Evolutionary conservation across 2,329 filamentous ascomycete genomes (phyloP).

Genomic region (Kalaharituber pfeilii): DNA sequence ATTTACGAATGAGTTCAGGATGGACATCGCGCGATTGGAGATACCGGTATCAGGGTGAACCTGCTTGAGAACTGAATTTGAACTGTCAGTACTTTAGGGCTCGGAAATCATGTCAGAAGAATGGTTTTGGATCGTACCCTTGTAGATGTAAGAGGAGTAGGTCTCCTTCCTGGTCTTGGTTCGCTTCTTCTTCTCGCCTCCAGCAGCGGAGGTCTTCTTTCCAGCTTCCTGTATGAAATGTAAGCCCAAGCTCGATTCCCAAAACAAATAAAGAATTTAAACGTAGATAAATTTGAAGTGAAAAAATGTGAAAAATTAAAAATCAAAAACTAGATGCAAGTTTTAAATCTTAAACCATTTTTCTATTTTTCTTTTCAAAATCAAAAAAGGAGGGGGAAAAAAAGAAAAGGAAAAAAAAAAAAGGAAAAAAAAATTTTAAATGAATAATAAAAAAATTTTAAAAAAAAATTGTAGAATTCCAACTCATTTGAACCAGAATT

Average conservation of each 20-base stretch:
- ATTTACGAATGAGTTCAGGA: conserved; percentile 99
- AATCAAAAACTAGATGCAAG: not conserved
- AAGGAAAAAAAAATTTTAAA: too few relatives aligned
- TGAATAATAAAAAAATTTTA: too few relatives aligned
- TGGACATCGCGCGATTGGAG: conserved; percentile 99
- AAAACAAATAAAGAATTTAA: conserved; percentile 7
- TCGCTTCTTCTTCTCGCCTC: conserved; percentile 99
- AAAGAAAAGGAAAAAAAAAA: conserved; percentile 4
- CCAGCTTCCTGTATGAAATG: conserved; percentile 50
- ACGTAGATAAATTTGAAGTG: not conserved
- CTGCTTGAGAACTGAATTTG: conserved; percentile 78
- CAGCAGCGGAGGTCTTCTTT: conserved; percentile 88
- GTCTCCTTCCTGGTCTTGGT: conserved; percentile 99
- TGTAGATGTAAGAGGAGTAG: conserved; percentile 99
- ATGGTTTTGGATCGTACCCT: conserved; percentile 43
- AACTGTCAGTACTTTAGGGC: not conserved
- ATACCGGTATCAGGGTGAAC: conserved; percentile 99
- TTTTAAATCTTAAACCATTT: too few relatives aligned
- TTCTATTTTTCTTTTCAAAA: too few relatives aligned
- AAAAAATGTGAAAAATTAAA: too few relatives aligned
- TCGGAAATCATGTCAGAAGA: conserved; percentile 3
- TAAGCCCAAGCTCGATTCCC: conserved; percentile 2
- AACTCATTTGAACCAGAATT: too few relatives aligned
- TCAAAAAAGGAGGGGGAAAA: not conserved
- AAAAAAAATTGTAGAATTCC: too few relatives aligned